Conservation (phyloP, 2,329 filamentous ascomycete genomes). For the Acrocalymma vagum region DNA sequence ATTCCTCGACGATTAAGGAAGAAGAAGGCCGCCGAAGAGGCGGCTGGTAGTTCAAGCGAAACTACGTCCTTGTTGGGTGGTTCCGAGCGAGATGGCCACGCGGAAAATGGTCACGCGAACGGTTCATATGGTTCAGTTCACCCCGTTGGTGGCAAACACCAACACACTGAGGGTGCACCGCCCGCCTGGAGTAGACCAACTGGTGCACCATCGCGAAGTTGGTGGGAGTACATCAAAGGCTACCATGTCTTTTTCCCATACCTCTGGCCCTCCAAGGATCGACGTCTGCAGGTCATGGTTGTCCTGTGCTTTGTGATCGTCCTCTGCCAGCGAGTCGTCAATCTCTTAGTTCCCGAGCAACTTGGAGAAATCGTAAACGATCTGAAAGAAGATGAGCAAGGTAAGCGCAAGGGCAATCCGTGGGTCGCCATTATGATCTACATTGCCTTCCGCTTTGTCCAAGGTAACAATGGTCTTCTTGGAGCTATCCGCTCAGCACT, state of each 20-base stretch:
- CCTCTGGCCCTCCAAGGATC: conserved; percentile 88
- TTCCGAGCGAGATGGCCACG: conserved; percentile 52
- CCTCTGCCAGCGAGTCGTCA: conserved; percentile 81
- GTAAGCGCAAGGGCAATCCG: conserved; percentile 63
- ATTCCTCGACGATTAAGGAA: conserved; percentile 30
- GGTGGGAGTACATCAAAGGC: conserved; percentile 94
- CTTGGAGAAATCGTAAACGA: conserved; percentile 81
- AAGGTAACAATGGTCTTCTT: conserved; percentile 87
- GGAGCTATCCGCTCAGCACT: conserved; percentile 83
- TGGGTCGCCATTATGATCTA: conserved; percentile 80
- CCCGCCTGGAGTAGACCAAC: conserved; percentile 90
- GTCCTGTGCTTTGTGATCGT: conserved; percentile 84
- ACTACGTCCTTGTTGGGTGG: conserved; percentile 69
- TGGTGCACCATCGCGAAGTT: conserved; percentile 84
- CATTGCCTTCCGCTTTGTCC: conserved; percentile 80
- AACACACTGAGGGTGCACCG: conserved; percentile 66
- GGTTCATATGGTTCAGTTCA: conserved; percentile 62
- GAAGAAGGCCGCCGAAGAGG: conserved; percentile 28
- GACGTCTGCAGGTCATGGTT: conserved; percentile 78
- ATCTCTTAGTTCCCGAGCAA: conserved; percentile 84
- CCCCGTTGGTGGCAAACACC: conserved; percentile 51
- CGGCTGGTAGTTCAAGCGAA: conserved; percentile 59
- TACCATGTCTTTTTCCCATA: conserved; percentile 97
- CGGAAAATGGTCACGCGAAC: conserved; percentile 59
- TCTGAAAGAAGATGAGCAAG: conserved; percentile 72